phyloP scores from a whole-genome alignment of 352 stramenopile species.

The Globisporangium megalacanthum region DNA sequence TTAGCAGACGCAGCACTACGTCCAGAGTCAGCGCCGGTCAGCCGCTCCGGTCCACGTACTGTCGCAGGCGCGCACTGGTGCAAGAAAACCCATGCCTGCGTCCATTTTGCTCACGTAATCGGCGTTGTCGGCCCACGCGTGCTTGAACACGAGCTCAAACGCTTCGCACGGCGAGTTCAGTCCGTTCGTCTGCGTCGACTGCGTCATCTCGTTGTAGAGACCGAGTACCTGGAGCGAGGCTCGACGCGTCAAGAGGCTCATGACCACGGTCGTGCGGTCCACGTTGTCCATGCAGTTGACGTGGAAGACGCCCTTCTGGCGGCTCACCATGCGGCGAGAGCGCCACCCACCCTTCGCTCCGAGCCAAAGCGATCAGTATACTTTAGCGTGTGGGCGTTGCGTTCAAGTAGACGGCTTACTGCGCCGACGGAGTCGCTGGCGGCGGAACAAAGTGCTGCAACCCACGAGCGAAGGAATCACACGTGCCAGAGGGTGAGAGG shows the following conservation, averaged over 20 bases:
- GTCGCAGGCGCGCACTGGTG: conserved; percentile 62
- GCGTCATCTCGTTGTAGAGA: conserved; percentile 21
- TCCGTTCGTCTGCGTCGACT: conserved; percentile 23
- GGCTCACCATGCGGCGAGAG: conserved; percentile 41
- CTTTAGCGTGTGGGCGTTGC: no score
- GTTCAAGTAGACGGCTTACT: conserved; percentile 5
- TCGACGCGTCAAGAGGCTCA: conserved; percentile 91
- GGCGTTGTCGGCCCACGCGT: conserved; percentile 94
- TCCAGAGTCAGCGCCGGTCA: no score
- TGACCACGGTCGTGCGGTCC: conserved; percentile 96
- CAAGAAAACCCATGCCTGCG: conserved; percentile 48
- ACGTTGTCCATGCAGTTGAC: conserved; percentile 99
- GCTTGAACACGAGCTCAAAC: conserved; percentile 77
- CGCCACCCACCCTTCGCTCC: no score
- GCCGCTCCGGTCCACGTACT: no score
- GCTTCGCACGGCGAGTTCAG: conserved; percentile 48
- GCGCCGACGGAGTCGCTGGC: conserved; percentile 5
- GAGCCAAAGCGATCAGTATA: no score
- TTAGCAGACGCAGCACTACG: no score
- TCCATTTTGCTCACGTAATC: conserved; percentile 94
- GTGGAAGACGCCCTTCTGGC: conserved; percentile 91
- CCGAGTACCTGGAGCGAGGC: conserved; percentile 73
- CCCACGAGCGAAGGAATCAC: no score
- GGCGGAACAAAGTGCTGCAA: conserved; percentile 12
- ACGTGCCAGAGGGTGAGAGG: no score